Percentiles rank a stretch among this genome's conserved stretches.
phyloP scores from a whole-genome alignment of 176 grass and related monocot genomes.

The Triticum turgidum region DNA sequence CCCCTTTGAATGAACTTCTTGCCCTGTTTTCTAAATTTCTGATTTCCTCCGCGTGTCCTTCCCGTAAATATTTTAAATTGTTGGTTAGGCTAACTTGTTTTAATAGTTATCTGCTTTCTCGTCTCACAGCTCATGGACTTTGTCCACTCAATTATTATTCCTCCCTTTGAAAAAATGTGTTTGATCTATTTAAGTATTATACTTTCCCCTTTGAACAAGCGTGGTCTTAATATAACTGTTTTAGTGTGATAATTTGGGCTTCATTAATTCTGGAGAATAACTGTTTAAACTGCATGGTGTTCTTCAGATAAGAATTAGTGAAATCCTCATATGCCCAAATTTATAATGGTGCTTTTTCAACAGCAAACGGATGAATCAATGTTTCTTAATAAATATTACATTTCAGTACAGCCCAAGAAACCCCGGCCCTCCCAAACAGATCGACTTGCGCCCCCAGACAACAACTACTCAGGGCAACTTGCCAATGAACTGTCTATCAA shows the following conservation, averaged over 20 bases:
- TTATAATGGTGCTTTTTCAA: neutral
- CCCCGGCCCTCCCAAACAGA: neutral
- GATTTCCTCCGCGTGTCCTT: no score
- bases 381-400: neutral
- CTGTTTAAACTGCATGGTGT: neutral
- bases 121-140: neutral
- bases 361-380: neutral
- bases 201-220: constrained; percentile 1
- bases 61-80: no score
- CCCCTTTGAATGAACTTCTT: neutral
- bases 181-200: constrained; percentile 2
- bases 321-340: neutral
- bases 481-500: neutral
- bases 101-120: neutral
- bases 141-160: constrained; percentile 7
- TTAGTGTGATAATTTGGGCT: neutral
- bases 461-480: neutral
- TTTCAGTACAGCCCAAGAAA: neutral
- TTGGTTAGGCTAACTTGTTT: neutral
- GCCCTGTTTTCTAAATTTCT: neutral
- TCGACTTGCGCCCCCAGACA: neutral
- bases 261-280: neutral
- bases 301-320: neutral
- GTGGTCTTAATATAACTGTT: neutral
- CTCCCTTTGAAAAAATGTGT: neutral